A percentile compares a stretch with the other conserved stretches of the same genome.
Conservation (phyloP, 768 basidiomycete genomes). For the Mycena kentingensis region DNA sequence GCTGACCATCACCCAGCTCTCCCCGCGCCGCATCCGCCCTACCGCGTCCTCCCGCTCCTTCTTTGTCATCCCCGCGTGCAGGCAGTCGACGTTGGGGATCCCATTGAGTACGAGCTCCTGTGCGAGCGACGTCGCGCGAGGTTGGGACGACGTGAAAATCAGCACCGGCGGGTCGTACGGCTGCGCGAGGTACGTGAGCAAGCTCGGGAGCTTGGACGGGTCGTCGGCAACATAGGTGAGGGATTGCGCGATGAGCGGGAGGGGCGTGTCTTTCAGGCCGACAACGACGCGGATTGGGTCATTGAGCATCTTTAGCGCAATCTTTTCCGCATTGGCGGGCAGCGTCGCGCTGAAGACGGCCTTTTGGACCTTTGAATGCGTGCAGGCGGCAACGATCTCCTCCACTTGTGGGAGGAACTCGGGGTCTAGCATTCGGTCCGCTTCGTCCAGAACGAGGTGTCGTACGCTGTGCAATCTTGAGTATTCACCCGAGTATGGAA, state of each 20-base stretch:
- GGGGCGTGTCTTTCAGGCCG: conserved; percentile 93
- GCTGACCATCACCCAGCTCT: conserved; percentile 93
- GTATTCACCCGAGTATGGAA: not conserved
- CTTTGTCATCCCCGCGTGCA: conserved; percentile 88
- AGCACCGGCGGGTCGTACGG: conserved; percentile 90
- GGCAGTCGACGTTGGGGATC: conserved; percentile 79
- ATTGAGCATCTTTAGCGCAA: conserved; percentile 81
- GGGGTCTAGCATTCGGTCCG: conserved; percentile 84
- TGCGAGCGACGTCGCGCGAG: conserved; percentile 76
- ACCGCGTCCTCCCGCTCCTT: conserved; percentile 88
- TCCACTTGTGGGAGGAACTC: conserved; percentile 89
- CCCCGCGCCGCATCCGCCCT: conserved; percentile 80
- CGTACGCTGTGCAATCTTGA: conserved; percentile 59
- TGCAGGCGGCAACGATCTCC: conserved; percentile 82
- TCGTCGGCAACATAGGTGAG: conserved; percentile 93
- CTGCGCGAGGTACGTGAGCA: conserved; percentile 75
- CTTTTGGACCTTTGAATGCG: conserved; percentile 70
- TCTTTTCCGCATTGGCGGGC: conserved; percentile 82
- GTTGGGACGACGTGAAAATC: conserved; percentile 89
- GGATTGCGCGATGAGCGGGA: conserved; percentile 85
- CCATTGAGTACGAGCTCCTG: conserved; percentile 81
- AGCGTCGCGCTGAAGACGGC: conserved; percentile 95
- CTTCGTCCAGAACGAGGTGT: conserved; percentile 87
- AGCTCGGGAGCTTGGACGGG: conserved; percentile 88
- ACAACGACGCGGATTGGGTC: conserved; percentile 94